Evolutionary conservation across 371 early-diverging fungal genomes (phyloP), one percentile per base, ranked within the genome.

Genomic region (Mucor saturninus): DNA sequence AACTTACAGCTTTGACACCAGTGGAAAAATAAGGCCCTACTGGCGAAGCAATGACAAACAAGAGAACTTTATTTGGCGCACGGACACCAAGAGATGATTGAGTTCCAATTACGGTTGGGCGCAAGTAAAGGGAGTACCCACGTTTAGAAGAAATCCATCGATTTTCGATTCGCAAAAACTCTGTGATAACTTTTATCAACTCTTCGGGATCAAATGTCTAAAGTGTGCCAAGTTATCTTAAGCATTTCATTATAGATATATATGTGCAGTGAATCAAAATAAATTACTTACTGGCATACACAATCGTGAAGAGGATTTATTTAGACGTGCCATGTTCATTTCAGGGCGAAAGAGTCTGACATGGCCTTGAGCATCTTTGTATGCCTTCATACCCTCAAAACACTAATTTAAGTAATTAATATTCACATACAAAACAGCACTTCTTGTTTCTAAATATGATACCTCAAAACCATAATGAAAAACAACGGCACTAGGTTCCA

Each of bases 381-480:
- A 96, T 31, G 95, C 95, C 75, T 95, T 95, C 85, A 93, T 83
- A 29, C 95, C 96, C 81, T 96, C 97, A 60, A 96, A 96, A 64
- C 95, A 93, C 85, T 83, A 60, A 26, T 0, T 38, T 39, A 26
- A 9, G 28, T 2, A 10, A 54, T 54, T 38, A 54, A 54, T 28
- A 38, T 4, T 39, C 28, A 26, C 9, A 39, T 35, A 35, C 8
- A 6, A 35, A 35, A 6, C 10, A 10, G 3, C 2, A 8, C 26
- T 26, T 9, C 9, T 26, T 26, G 9, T 21, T 39, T 6, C 7
- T 14, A 30, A 26, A 10, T 0, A 15, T 30, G 7, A 42, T 62
- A 79, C 76, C 69, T 90, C 91, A 42, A 93, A 82, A 2, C 87
- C 87, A 74, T 96, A 96, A 77, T 96, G 94, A 61, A 96, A 90